Evolutionary conservation across 2,329 filamentous ascomycete genomes (phyloP), one percentile per base, ranked within the genome.

Genomic region (Epichloe hybrida): DNA sequence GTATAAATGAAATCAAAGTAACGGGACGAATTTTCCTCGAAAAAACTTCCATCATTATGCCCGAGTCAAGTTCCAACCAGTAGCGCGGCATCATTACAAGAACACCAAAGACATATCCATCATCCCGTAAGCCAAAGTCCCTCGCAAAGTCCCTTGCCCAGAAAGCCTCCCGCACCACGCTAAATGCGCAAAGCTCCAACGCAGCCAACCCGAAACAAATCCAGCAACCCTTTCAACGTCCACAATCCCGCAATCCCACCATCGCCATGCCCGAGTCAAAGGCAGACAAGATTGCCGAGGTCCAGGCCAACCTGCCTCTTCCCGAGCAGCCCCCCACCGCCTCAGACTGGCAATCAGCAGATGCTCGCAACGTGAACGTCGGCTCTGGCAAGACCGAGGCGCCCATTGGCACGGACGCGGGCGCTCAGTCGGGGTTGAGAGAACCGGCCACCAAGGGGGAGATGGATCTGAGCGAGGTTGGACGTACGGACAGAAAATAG

Each of bases 291-390:
- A 84, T 90, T 62, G 77, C 82, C 49, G 69, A 85, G 66, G 75
- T 75, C 61, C 75, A 83, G 69, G 69, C 81, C 65, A 88, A 88
- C 68, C 81, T 94, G 35, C 85, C 86, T 48, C 79, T 90, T 48
- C 88, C 87, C 20, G 86, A 91, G 2, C 75, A 90, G 57, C 87
- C 87, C 21, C 21, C 85, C 86, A 71, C 69, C n/a, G 70, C 80
- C n/a, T 85, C 84, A 5, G 86, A 93, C 73, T 89, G 81, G 76
- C 81, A 90, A 64, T 87, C 83, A 0, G 72, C 77, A 48, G 85
- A 91, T 60, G 74, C 74, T 35, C 70, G 77, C 55, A 86, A 71
- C 51, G 81, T 86, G 62, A 84, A 87, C 62, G 80, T 86, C 46
- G 84, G 84, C 4, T 41, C 46, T 27, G 51, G 51, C 27, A 35